Evolutionary conservation across 495 filamentous ascomycete genomes (phyloP).

Genomic region (Penicillium daleae): DNA sequence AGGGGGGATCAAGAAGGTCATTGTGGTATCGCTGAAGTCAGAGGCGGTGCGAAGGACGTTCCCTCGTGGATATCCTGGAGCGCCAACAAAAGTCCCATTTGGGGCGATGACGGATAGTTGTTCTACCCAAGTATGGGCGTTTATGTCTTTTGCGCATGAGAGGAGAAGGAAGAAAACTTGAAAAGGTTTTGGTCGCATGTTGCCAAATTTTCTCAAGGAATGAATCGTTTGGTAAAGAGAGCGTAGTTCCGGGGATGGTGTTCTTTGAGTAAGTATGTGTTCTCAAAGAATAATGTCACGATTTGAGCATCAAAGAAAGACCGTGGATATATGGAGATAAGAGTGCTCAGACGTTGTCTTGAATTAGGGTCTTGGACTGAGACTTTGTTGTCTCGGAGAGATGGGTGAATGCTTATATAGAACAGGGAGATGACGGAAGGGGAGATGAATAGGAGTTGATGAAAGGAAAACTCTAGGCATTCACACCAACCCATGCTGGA

Average conservation of each 20-base stretch:
- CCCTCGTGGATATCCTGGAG: constrained; percentile 67
- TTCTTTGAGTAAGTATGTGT: background rate
- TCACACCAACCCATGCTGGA: constrained; percentile 20
- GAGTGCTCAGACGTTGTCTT: background rate
- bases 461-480: constrained; percentile 7
- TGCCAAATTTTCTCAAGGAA: background rate
- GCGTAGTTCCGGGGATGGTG: constrained; percentile 3
- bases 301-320: background rate
- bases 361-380: background rate
- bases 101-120: constrained; percentile 66
- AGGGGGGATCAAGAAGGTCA: constrained; percentile 60
- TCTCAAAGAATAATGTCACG: background rate
- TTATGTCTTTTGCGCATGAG: constrained; percentile 25
- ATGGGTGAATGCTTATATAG: background rate
- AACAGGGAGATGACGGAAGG: background rate
- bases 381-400: background rate
- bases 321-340: background rate
- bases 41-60: constrained; percentile 55
- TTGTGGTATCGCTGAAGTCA: constrained; percentile 52
- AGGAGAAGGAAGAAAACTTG: constrained; percentile 40
- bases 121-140: constrained; percentile 81
- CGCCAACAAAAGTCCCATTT: constrained; percentile 74
- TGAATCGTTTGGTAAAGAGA: constrained; percentile 5
- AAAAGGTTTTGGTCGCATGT: constrained; percentile 17
- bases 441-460: constrained; percentile 1